Conservation (phyloP, 345 rosid species). For the Citrus unshiu region DNA sequence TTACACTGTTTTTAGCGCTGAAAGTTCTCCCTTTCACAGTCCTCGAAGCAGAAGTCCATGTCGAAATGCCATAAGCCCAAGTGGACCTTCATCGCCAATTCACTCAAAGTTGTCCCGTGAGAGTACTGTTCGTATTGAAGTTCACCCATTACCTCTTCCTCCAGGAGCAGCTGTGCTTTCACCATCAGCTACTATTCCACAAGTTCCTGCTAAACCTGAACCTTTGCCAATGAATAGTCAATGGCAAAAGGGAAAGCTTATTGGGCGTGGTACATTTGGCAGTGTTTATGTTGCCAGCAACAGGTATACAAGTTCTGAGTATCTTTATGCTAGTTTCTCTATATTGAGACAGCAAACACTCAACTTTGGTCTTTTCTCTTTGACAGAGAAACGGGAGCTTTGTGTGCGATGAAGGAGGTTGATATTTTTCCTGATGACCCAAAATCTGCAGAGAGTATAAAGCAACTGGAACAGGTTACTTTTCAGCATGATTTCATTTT, state of each 20-base stretch:
- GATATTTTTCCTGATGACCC: slow-evolving; percentile 91
- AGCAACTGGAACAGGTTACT: slow-evolving; percentile 83
- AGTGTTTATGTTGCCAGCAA: slow-evolving; percentile 93
- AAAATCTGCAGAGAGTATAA: slow-evolving; percentile 74
- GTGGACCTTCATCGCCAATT: slow-evolving; percentile 51
- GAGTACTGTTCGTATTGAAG: slow-evolving; percentile 20
- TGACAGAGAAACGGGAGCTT: slow-evolving; percentile 88
- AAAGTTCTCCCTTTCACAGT: slow-evolving; percentile 71
- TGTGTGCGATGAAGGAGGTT: slow-evolving; percentile 98
- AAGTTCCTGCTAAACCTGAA: slow-evolving; percentile 45
- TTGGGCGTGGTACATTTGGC: slow-evolving; percentile 98
- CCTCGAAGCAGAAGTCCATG: slow-evolving; percentile 58
- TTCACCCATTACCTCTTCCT: slow-evolving; percentile 83
- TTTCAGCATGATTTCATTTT: background rate
- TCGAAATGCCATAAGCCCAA: slow-evolving; percentile 38
- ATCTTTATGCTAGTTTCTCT: slow-evolving; percentile 2
- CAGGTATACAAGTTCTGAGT: slow-evolving; percentile 38
- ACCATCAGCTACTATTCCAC: slow-evolving; percentile 34
- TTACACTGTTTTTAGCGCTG: slow-evolving; percentile 42
- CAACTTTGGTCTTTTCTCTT: slow-evolving; percentile 13
- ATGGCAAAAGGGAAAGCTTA: slow-evolving; percentile 96
- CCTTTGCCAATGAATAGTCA: slow-evolving; percentile 43
- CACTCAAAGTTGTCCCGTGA: slow-evolving; percentile 44
- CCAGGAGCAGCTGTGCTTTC: slow-evolving; percentile 62
- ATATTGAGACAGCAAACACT: slow-evolving; percentile 10